These are phyloP conservation scores for Phytopythium oedochilum DNA, from an alignment of 352 stramenopile genomes.

Conservation along the genomic window DNA sequence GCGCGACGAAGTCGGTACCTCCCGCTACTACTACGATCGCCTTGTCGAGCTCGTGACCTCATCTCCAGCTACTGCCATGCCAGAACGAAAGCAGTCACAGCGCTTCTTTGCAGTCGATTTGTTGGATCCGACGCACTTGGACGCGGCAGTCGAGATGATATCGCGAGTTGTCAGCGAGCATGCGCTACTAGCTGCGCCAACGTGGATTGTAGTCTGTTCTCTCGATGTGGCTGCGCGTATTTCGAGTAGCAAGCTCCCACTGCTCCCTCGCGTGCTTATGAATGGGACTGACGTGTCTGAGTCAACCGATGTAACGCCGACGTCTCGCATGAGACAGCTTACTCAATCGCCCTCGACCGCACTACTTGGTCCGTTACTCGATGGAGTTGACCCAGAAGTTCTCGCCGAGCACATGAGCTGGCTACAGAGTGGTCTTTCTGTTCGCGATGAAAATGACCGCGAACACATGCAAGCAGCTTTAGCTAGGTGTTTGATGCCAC, in stretches of 20 bases:
- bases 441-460: background rate
- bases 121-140: conserved; percentile 17
- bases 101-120: conserved; percentile 36
- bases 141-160: conserved; percentile 27
- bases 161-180: conserved; percentile 53
- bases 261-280: conserved; percentile 17
- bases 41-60: background rate
- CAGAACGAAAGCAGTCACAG: background rate
- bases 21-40: background rate
- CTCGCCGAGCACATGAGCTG: background rate
- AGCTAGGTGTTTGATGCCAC: conserved; percentile 4
- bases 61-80: background rate
- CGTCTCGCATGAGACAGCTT: background rate
- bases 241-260: conserved; percentile 19
- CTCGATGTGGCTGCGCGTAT: conserved; percentile 23
- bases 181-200: conserved; percentile 34
- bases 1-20: background rate
- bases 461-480: conserved; percentile 8
- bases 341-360: background rate
- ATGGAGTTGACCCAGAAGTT: background rate
- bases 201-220: conserved; percentile 42
- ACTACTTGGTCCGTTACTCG: background rate
- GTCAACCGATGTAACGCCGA: background rate
- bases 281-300: background rate
- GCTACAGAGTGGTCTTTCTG: background rate